Evolutionary conservation across 176 grass and related monocot species (phyloP).

Genomic region (Alloteropsis semialata): DNA sequence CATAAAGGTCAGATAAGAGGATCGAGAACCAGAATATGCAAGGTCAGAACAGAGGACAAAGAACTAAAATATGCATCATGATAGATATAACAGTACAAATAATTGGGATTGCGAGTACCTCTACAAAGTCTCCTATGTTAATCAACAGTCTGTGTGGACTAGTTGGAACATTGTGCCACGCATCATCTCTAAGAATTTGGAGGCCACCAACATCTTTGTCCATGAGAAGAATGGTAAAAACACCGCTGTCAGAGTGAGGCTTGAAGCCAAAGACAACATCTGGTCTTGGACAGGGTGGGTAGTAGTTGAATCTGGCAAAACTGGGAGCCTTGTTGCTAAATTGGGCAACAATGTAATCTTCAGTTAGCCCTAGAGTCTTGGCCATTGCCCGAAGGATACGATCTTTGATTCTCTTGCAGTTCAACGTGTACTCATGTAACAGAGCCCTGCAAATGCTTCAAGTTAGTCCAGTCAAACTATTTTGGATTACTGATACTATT

Average conservation of each 20-base stretch:
- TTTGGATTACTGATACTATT: neutral
- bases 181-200: conserved; percentile 38
- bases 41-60: neutral
- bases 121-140: conserved; percentile 45
- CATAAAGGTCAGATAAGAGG: neutral
- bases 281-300: conserved; percentile 48
- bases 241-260: conserved; percentile 47
- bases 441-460: conserved; percentile 22
- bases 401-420: conserved; percentile 36
- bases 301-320: conserved; percentile 49
- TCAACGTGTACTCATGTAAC: conserved; percentile 40
- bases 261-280: conserved; percentile 56
- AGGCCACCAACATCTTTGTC: conserved; percentile 57
- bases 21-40: neutral
- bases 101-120: conserved; percentile 38
- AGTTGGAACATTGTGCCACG: conserved; percentile 45
- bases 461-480: neutral
- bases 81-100: neutral
- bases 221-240: conserved; percentile 46
- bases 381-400: conserved; percentile 25
- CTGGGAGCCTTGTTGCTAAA: conserved; percentile 26
- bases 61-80: neutral
- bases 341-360: conserved; percentile 28
- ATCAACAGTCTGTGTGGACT: conserved; percentile 36
- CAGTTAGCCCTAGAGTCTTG: conserved; percentile 20